Percentiles rank a stretch among this genome's conserved stretches.
Conservation (phyloP, 1,139 yeast genomes). For the Saccharomyces hybrid region DNA sequence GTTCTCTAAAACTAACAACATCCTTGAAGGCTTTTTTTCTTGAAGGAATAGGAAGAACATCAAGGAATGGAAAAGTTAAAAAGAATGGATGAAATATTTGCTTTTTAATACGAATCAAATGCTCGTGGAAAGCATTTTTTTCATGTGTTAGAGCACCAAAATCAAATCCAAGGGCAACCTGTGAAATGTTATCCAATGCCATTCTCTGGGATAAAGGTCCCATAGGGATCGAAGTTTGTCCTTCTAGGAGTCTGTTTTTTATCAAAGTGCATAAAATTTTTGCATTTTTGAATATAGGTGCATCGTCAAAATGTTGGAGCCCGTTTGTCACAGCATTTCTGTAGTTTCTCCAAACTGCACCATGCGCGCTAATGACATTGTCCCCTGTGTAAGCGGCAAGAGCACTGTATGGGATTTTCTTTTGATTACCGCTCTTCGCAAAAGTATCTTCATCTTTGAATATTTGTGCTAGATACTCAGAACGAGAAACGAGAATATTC, state of each 20-base stretch:
- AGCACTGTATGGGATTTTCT: constrained; percentile 50
- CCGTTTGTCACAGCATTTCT: constrained; percentile 42
- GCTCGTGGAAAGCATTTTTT: constrained; percentile 34
- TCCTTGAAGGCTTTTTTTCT: constrained; percentile 39
- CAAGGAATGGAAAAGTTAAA: constrained; percentile 49
- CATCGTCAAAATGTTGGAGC: constrained; percentile 43
- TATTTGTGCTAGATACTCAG: constrained; percentile 41
- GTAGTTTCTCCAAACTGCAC: constrained; percentile 44
- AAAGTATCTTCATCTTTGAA: constrained; percentile 44
- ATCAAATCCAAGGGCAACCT: constrained; percentile 45
- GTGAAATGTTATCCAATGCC: constrained; percentile 45
- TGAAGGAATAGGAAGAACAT: constrained; percentile 43
- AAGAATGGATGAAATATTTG: constrained; percentile 51
- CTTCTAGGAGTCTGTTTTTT: constrained; percentile 8
- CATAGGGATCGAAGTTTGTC: constrained; percentile 25
- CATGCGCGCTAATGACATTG: constrained; percentile 55
- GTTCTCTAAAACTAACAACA: constrained; percentile 39
- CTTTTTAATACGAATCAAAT: constrained; percentile 40
- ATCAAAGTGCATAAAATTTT: constrained; percentile 26
- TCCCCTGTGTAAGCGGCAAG: constrained; percentile 54
- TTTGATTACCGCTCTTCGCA: constrained; percentile 55
- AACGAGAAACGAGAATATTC: constrained; percentile 49
- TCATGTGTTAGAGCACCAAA: constrained; percentile 33
- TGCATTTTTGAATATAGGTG: constrained; percentile 34
- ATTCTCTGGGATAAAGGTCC: constrained; percentile 41